Conservation (phyloP, 116 monocot species). For the Zostera marina region DNA sequence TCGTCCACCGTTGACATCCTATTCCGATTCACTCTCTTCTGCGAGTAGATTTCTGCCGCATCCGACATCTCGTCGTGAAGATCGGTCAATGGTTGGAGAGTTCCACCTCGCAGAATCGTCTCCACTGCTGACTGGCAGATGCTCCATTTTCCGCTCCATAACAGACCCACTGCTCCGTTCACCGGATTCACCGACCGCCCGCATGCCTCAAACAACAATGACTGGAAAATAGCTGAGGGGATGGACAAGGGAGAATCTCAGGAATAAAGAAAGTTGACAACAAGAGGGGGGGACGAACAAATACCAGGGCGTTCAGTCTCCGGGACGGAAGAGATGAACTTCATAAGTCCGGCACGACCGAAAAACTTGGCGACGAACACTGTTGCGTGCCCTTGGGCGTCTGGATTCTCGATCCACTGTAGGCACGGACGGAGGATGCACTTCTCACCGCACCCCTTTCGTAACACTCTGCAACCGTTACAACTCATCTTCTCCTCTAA, state of each 20-base stretch:
- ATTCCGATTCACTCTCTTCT: neutral
- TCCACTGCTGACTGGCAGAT: slow-evolving; percentile 24
- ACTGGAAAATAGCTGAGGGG: slow-evolving; percentile 17
- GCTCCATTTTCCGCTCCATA: slow-evolving; percentile 19
- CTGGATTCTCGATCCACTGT: slow-evolving; percentile 19
- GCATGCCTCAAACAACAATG: slow-evolving; percentile 26
- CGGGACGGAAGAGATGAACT: slow-evolving; percentile 19
- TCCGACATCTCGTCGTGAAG: neutral
- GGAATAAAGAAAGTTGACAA: neutral
- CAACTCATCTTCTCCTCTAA: slow-evolving; percentile 22
- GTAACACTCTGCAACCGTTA: slow-evolving; percentile 34
- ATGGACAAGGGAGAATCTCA: neutral
- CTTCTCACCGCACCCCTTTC: slow-evolving; percentile 36
- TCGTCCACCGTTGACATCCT: neutral
- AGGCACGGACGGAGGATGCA: slow-evolving; percentile 21
- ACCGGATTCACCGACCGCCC: slow-evolving; percentile 30
- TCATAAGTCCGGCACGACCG: slow-evolving; percentile 29
- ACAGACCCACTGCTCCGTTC: slow-evolving; percentile 24
- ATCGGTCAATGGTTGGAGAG: slow-evolving; percentile 1
- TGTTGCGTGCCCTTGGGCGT: slow-evolving; percentile 30
- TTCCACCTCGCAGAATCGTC: slow-evolving; percentile 17
- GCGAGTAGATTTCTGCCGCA: neutral
- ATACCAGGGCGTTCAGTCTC: slow-evolving; percentile 17
- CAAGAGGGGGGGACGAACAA: neutral
- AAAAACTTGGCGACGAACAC: slow-evolving; percentile 33